Evolutionary conservation across 139 green algal genomes (phyloP), one percentile per base, ranked within the genome.

Genomic region (Eudorina sp.): DNA sequence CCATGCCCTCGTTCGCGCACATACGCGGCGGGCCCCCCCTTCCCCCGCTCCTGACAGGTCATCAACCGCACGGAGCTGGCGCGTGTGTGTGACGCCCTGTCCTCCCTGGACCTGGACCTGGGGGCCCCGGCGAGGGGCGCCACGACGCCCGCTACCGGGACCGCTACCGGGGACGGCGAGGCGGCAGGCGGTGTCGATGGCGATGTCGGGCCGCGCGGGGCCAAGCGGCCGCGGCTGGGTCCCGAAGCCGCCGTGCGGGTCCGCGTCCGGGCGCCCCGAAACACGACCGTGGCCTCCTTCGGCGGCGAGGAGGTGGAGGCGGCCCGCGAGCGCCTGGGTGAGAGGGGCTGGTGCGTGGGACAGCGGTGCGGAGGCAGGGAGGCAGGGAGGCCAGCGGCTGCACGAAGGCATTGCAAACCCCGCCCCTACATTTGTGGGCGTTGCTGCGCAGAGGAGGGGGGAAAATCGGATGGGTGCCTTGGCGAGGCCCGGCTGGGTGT

Each of bases 51-150:
- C 8, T 7, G 8, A 5, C 91, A 92, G 91, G 91, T 92, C 2
- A 87, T 92, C n/a, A 85, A 91, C 53, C 88, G 90, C 3, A 38
- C 83, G 36, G 31, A 84, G 66, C 88, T 92, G 51, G 73, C 73
- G 14, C 2, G 36, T 13, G 27, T 92, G 43, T 58, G 81, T 11
- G 46, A 53, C 3, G 23, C 58, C 19, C 72, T 92, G 25, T 19
- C 89, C 18, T 34, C 14, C 6, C 60, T 90, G 84, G 46, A 80
- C 8, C 76, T 91, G 66, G 34, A 18, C 2, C 48, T 18, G 75
- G 25, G n/a, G n/a, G n/a, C n/a, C n/a, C n/a, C n/a, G n/a, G n/a
- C n/a, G n/a, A n/a, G n/a, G n/a, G n/a, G n/a, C n/a, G n/a, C n/a
- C n/a, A n/a, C n/a, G n/a, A n/a, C n/a, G n/a, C n/a, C n/a, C n/a